Percentiles rank a stretch among this genome's conserved stretches.
Conservation (phyloP, 164 flowering plant species). For the Vitis cinerea region DNA sequence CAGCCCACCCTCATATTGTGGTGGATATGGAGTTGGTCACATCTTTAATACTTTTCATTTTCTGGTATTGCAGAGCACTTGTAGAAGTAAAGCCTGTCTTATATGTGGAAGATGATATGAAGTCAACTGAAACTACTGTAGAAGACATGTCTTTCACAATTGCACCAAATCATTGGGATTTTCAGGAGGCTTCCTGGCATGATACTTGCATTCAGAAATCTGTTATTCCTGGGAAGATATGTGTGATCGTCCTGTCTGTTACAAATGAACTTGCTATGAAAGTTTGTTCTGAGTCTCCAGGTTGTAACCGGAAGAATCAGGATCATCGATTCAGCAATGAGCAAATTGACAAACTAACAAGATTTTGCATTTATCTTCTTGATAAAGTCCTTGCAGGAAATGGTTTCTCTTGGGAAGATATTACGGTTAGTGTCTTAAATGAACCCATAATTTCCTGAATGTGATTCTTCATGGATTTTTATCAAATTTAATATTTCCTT, state of each 20-base stretch:
- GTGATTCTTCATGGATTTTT: neutral
- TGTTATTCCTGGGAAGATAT: constrained; percentile 52
- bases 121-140: constrained; percentile 17
- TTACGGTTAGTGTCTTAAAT: constrained; percentile 47
- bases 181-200: constrained; percentile 61
- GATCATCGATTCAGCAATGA: constrained; percentile 20
- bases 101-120: constrained; percentile 41
- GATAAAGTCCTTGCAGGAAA: constrained; percentile 50
- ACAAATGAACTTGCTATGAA: constrained; percentile 38
- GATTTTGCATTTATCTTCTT: constrained; percentile 73
- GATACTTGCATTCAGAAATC: constrained; percentile 66
- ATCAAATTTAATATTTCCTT: neutral
- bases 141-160: constrained; percentile 17
- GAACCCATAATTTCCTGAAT: neutral
- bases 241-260: constrained; percentile 46
- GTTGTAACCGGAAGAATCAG: constrained; percentile 11
- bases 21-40: too few species aligned
- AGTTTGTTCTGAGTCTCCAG: constrained; percentile 42
- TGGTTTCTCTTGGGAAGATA: constrained; percentile 69
- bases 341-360: constrained; percentile 48
- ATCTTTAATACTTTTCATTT: neutral
- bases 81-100: constrained; percentile 90
- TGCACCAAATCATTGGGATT: constrained; percentile 45
- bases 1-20: too few species aligned
- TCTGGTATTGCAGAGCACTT: constrained; percentile 59